These are phyloP conservation scores for Aureobasidium sp. DNA, from an alignment of 2,329 filamentous ascomycete species.

Conservation along the genomic window DNA sequence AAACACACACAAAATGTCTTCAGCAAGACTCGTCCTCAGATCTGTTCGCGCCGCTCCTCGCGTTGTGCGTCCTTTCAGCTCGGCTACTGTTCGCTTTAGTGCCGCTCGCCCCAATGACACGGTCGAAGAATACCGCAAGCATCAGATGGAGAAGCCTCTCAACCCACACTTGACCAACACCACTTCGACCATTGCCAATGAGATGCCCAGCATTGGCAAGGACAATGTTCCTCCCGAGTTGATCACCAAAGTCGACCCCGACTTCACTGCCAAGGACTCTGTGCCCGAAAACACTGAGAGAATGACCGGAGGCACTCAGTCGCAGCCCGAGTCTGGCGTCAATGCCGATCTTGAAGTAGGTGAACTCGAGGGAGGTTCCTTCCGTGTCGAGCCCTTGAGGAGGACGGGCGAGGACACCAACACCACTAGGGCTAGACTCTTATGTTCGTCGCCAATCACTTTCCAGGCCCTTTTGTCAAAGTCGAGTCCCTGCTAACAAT, in stretches of 20 bases:
- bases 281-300: conserved; percentile 56
- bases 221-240: conserved; percentile 55
- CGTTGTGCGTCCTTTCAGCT: conserved; percentile 33
- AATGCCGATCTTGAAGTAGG: conserved; percentile 70
- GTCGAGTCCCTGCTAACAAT: conserved; percentile 21
- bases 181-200: conserved; percentile 56
- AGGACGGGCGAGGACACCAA: conserved; percentile 73
- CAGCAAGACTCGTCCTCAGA: conserved; percentile 39
- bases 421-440: conserved; percentile 82
- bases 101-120: conserved; percentile 45
- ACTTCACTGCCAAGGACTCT: conserved; percentile 53
- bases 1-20: conserved; percentile 35
- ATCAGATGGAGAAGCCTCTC: conserved; percentile 50
- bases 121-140: conserved; percentile 47
- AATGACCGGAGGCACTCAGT: conserved; percentile 59
- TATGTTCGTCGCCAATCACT: conserved; percentile 47
- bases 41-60: conserved; percentile 36
- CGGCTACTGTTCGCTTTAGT: conserved; percentile 31
- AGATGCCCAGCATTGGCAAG: conserved; percentile 54
- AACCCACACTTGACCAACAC: conserved; percentile 60
- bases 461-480: conserved; percentile 4
- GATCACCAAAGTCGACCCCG: conserved; percentile 48
- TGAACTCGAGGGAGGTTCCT: conserved; percentile 78
- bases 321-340: conserved; percentile 38
- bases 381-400: conserved; percentile 84